Percentiles rank a stretch among this genome's conserved stretches.
Conservation (phyloP, 75 land plant species). For the Sequoiadendron giganteum region DNA sequence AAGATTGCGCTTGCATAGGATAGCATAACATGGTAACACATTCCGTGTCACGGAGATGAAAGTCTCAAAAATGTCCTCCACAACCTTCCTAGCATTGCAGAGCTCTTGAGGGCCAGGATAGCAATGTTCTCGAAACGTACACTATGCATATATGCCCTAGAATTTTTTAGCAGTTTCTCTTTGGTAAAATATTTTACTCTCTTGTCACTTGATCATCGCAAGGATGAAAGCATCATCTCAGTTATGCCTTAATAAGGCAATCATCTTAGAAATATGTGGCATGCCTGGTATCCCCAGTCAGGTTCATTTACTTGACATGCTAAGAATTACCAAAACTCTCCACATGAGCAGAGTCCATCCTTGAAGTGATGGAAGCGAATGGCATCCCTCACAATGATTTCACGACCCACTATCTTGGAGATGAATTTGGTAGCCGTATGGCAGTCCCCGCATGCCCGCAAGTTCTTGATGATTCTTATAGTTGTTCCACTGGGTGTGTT, state of each 20-base stretch:
- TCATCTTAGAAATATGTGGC: neutral
- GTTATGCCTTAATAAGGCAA: neutral
- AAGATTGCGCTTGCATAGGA: too few species aligned
- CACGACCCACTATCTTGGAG: constrained; percentile 16
- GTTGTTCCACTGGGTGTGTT: constrained; percentile 25
- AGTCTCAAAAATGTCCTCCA: too few species aligned
- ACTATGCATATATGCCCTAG: neutral
- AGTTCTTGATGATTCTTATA: constrained; percentile 21
- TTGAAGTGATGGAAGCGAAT: constrained; percentile 29
- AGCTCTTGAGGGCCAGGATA: too few species aligned
- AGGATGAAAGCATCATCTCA: neutral
- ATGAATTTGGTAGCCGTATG: constrained; percentile 27
- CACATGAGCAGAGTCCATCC: constrained; percentile 33
- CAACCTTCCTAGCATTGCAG: too few species aligned
- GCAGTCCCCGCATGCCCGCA: constrained; percentile 24
- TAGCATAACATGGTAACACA: too few species aligned
- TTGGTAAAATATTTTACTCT: neutral
- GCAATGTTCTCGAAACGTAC: too few species aligned
- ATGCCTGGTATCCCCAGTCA: neutral
- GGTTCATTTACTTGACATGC: neutral
- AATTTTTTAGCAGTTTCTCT: neutral
- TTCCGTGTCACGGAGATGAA: too few species aligned
- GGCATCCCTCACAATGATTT: constrained; percentile 29
- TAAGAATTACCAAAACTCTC: constrained; percentile 6
- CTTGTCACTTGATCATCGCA: neutral